Conservation (phyloP, 2,329 filamentous ascomycete species). For the Chrysosporium queenslandicum region DNA sequence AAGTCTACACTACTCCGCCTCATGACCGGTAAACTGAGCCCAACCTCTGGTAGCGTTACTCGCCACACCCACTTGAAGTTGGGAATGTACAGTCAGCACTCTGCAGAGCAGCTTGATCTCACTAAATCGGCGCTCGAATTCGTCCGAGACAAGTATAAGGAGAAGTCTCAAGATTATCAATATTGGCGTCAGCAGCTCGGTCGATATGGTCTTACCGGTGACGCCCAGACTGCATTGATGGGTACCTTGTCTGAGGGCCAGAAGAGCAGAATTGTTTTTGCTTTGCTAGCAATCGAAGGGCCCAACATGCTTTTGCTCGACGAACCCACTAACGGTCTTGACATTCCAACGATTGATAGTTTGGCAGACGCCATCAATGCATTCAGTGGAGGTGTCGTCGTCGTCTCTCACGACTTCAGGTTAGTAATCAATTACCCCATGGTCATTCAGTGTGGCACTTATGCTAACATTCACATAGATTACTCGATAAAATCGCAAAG, state of each 20-base stretch:
- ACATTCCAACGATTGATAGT: conserved; percentile 97
- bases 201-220: conserved; percentile 83
- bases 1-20: conserved; percentile 99
- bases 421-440: conserved; percentile 39
- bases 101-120: conserved; percentile 92
- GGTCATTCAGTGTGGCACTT: neutral
- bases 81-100: conserved; percentile 96
- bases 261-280: conserved; percentile 96
- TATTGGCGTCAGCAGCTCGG: conserved; percentile 98
- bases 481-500: conserved; percentile 99
- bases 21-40: conserved; percentile 98
- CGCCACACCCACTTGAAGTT: conserved; percentile 98
- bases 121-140: conserved; percentile 98
- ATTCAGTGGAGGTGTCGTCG: conserved; percentile 90
- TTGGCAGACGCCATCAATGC: conserved; percentile 96
- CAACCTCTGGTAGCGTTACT: conserved; percentile 69
- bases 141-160: conserved; percentile 84
- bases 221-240: conserved; percentile 93
- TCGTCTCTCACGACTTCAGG: conserved; percentile 98
- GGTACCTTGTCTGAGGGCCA: conserved; percentile 96
- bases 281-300: conserved; percentile 82
- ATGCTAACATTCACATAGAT: conserved; percentile 43
- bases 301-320: conserved; percentile 98
- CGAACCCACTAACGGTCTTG: conserved; percentile 97
- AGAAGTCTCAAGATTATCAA: conserved; percentile 92